Percentiles rank a stretch among this genome's conserved stretches.
Conservation (phyloP, 1,139 yeast species). For the Saccharomyces hybrid region DNA sequence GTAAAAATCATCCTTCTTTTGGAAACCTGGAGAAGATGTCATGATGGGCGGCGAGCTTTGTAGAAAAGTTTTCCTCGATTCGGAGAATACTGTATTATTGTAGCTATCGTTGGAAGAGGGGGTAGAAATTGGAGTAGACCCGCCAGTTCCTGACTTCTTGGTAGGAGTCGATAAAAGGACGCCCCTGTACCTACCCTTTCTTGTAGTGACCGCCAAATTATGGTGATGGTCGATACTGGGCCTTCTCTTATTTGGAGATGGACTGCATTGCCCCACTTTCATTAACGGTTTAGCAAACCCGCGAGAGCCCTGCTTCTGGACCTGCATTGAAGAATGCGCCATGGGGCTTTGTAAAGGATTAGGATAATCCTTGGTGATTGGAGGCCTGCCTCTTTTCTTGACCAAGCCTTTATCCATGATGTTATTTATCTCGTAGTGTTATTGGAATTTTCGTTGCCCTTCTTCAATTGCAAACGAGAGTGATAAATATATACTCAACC, state of each 20-base stretch:
- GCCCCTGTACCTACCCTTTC: constrained; percentile 27
- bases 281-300: constrained; percentile 29
- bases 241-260: constrained; percentile 22
- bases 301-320: constrained; percentile 26
- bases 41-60: constrained; percentile 19
- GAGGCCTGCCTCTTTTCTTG: constrained; percentile 32
- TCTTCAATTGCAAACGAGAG: neutral
- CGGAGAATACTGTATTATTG: constrained; percentile 14
- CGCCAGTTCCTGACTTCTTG: constrained; percentile 7
- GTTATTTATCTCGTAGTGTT: neutral
- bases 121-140: constrained; percentile 13
- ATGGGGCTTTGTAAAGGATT: constrained; percentile 33
- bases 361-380: constrained; percentile 28
- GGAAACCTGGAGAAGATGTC: constrained; percentile 5
- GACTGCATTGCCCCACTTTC: constrained; percentile 27
- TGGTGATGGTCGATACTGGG: constrained; percentile 6
- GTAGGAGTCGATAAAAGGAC: constrained; percentile 24
- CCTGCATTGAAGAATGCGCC: constrained; percentile 32
- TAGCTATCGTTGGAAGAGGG: constrained; percentile 14
- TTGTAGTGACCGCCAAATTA: constrained; percentile 9
- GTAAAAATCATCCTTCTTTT: neutral
- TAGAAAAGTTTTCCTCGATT: constrained; percentile 12
- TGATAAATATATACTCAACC: neutral
- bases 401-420: neutral
- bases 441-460: neutral